phyloP scores from a whole-genome alignment of 2,329 filamentous ascomycete species.

The Fusarium anguioides region DNA sequence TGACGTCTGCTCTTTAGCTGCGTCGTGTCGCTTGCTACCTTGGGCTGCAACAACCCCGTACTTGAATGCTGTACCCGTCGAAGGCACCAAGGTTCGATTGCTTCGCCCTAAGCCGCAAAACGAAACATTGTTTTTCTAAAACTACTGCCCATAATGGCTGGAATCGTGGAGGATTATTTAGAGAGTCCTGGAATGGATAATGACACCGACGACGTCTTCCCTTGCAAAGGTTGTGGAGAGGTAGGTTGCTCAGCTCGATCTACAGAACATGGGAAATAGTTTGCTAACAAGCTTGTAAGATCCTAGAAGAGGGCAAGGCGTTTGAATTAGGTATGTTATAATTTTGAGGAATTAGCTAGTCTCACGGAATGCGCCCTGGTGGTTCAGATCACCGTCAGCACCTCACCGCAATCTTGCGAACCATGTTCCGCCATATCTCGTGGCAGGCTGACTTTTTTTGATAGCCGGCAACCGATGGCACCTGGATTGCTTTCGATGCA shows the following conservation, averaged over 20 bases:
- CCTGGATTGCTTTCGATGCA: slow-evolving; percentile 98
- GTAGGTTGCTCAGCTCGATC: slow-evolving; percentile 59
- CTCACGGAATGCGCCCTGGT: neutral
- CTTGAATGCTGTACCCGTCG: slow-evolving; percentile 32
- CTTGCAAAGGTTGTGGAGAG: slow-evolving; percentile 94
- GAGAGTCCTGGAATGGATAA: slow-evolving; percentile 73
- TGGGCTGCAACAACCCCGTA: slow-evolving; percentile 33
- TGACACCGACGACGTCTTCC: slow-evolving; percentile 85
- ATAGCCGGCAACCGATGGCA: slow-evolving; percentile 97
- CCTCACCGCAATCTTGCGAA: slow-evolving; percentile 27
- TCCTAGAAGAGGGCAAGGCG: slow-evolving; percentile 97
- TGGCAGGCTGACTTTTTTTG: slow-evolving; percentile 44
- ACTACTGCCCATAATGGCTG: slow-evolving; percentile 54
- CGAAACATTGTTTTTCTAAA: slow-evolving; percentile 14
- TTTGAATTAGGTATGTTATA: slow-evolving; percentile 88
- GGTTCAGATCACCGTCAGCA: slow-evolving; percentile 4
- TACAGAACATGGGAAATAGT: neutral
- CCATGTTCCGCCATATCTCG: neutral
- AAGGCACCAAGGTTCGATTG: slow-evolving; percentile 25
- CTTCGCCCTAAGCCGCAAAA: slow-evolving; percentile 18
- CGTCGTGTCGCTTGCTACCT: slow-evolving; percentile 36
- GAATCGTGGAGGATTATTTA: slow-evolving; percentile 69
- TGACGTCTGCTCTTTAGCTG: slow-evolving; percentile 42
- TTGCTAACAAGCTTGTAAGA: slow-evolving; percentile 63
- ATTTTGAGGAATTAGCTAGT: neutral